These are phyloP conservation scores for Amoebophrya sp. DNA, from an alignment of 169 alveolate genomes.

Conservation along the genomic window DNA sequence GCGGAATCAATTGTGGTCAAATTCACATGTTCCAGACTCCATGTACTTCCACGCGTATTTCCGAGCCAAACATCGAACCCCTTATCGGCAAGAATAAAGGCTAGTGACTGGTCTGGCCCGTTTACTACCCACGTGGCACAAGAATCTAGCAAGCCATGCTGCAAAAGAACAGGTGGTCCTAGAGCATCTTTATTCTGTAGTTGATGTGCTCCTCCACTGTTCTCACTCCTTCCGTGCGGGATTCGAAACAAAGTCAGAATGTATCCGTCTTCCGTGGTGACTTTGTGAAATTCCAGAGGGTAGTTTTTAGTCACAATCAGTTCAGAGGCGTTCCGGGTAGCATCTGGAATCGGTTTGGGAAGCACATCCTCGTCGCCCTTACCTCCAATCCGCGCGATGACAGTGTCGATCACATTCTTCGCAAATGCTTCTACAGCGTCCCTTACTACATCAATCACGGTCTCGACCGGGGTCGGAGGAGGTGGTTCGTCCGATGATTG, in stretches of 20 bases:
- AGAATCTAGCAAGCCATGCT: not conserved
- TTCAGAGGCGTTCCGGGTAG: not conserved
- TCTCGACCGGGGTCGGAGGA: no score
- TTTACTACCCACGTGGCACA: not conserved
- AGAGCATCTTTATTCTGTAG: not conserved
- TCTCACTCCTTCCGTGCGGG: constrained; percentile 6
- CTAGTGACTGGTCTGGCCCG: not conserved
- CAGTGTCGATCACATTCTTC: no score
- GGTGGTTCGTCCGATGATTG: no score
- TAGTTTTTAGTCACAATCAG: not conserved
- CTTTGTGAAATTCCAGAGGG: constrained; percentile 1
- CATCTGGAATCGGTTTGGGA: not conserved
- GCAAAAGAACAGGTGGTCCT: not conserved
- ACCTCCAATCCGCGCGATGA: no score
- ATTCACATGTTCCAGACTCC: not conserved
- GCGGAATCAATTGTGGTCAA: not conserved
- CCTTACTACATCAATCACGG: no score
- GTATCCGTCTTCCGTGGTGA: not conserved
- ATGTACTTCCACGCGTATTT: not conserved
- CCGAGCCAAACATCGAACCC: constrained; percentile 9
- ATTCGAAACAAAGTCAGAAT: not conserved
- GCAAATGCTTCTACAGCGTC: no score
- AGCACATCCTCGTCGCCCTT: no score
- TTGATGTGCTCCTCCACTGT: not conserved
- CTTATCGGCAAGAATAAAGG: not conserved